Base-by-base conservation (phyloP, 2,329 filamentous ascomycete genomes). In the Hypoxylon sp. region DNA sequence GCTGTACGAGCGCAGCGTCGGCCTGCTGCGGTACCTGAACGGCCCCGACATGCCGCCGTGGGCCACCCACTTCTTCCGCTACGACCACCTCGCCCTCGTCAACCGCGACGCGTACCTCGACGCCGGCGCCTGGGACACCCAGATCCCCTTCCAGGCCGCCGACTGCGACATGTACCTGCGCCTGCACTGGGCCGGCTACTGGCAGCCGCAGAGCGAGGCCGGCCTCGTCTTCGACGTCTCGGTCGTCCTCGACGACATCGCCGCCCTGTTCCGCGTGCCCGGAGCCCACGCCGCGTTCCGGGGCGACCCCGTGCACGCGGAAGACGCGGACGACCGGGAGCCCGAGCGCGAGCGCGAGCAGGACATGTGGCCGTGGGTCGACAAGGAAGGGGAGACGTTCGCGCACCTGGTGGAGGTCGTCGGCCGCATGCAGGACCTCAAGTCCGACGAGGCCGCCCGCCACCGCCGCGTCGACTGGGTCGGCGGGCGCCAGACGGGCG, bases 21-120 rank as follows among this genome's bases (percentile, higher is more conserved):
- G 72, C 13, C 59, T 76, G 19, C 67, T 74, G 56, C 69, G 73
- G 34, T 76, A 77, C 54, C 70, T 77, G 22, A 71, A 73, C 20
- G 72, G 73, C 8, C 73, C 72, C 0, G 72, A 76, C 24, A 75
- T 78, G 71, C 74, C 75, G 13, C 71, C 74, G 26, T 85, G 83
- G 83, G 79, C 78, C 2, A 77, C 80, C 49, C 79, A 79, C 48
- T 84, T 82, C 73, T 85, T 84, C 69, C 76, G 78, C 4, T 85
- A 76, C 64, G 83, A 85, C 69, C 79, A 79, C 56, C 76, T 85
- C n/a, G 78, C 82, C 0, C 75, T 81, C 2, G 79, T 85, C 26
- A 84, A 84, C 62, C 78, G 79, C 22, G 75, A 76, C 24, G 77
- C 80, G 0, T 81, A 79, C 64, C 74, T 78, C 47, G 73, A 77